Evolutionary conservation across 163 green algal genomes (phyloP).

Genomic region (Scenedesmus sp.): DNA sequence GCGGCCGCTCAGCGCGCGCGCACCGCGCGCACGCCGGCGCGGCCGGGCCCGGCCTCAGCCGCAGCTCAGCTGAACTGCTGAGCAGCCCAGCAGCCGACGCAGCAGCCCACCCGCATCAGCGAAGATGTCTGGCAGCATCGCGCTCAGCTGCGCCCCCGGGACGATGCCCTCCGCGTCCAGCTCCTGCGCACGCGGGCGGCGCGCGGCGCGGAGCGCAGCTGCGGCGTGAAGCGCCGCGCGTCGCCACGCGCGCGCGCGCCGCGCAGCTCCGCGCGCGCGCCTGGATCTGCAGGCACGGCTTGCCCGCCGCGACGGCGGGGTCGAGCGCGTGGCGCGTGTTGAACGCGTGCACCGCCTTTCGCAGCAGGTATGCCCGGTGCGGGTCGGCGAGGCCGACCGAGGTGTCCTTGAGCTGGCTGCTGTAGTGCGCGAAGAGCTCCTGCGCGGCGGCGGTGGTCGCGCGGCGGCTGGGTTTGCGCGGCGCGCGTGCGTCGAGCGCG

Average conservation of each 20-base stretch:
- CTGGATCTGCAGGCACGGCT: conserved; percentile 42
- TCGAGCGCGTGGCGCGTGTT: conserved; percentile 42
- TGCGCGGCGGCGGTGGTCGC: too few species aligned
- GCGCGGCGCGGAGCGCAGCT: not conserved
- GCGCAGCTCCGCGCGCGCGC: not conserved
- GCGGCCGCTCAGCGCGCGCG: too few species aligned
- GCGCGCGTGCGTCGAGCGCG: too few species aligned
- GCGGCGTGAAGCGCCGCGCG: not conserved
- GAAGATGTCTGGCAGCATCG: conserved; percentile 47
- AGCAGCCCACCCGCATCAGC: conserved; percentile 7
- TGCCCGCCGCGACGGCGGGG: conserved; percentile 3
- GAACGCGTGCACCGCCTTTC: conserved; percentile 57
- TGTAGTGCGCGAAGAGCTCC: conserved; percentile 44
- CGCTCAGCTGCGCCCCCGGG: conserved; percentile 27
- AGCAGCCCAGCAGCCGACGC: too few species aligned
- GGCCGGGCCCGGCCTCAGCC: too few species aligned
- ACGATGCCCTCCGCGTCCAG: conserved; percentile 38
- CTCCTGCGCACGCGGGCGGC: not conserved
- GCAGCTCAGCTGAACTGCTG: too few species aligned
- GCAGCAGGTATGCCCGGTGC: conserved; percentile 50
- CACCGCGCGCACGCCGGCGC: too few species aligned
- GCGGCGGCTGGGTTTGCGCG: too few species aligned
- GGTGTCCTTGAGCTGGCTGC: conserved; percentile 43
- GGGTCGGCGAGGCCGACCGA: conserved; percentile 27
- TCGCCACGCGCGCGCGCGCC: not conserved